Base-by-base conservation (phyloP, 768 basidiomycete genomes). In the Trametopsis cervina region DNA sequence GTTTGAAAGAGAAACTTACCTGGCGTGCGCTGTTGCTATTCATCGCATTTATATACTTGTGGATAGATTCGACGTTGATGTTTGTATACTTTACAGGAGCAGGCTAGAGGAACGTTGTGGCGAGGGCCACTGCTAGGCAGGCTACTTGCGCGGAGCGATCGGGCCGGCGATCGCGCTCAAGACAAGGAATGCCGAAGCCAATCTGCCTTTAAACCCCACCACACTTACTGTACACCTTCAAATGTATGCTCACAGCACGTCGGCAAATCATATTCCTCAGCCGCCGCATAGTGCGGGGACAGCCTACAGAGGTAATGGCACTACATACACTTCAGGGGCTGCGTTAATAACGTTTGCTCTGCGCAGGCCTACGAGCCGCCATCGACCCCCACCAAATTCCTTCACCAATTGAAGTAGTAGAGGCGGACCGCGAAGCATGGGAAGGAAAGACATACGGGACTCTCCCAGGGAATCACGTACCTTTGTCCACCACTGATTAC, bases 341-440 rank as follows among this genome's bases (percentile, higher is more conserved):
- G 36, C 13, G 23, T 13, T 22, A n/a, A 21, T 20, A 18, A 43
- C 35, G n/a, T 21, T 20, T 42, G 41, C 22, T 13, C 55, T 43
- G 7, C 29, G 33, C 56, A 86, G 90, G 91, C 48, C 74, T 89
- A 47, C 79, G 88, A 35, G 75, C 85, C 40, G 80, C 83, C 49
- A 90, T 99, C 57, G 89, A 97, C 63, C 82, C 87, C 5, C 76
- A 69, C 56, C 92, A 95, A 60, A 83, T 98, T 23, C 96, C 96
- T n/a, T 94, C 92, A 2, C 85, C 91, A 20, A 81, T 89, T 13
- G 82, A 86, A 36, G 71, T 80, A 11, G 80, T 87, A 44, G 87
- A 90, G 57, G 66, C 73, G 4, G 94, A 97, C 74, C 81, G 86
- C 53, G 75, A 78, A 50, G 68, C 77, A 71, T 91, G 88, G 82